Conservation (phyloP, 1,284 basidiomycete genomes). For the Pascua guehoae region DNA sequence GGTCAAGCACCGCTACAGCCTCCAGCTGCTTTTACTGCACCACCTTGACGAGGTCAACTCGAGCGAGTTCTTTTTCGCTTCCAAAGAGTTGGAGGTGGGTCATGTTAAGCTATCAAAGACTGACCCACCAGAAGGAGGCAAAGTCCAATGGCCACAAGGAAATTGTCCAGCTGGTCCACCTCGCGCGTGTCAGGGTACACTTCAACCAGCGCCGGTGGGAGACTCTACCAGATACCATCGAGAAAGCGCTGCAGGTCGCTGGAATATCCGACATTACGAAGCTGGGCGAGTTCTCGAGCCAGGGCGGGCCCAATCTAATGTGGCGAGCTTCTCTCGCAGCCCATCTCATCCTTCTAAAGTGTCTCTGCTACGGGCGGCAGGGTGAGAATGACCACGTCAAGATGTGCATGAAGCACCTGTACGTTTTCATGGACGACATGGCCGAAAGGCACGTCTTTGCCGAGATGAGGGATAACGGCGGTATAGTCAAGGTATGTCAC, state of each 20-base stretch:
- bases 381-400: conserved; percentile 28
- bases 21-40: conserved; percentile 26
- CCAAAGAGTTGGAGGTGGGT: conserved; percentile 27
- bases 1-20: conserved; percentile 24
- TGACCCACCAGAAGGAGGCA: conserved; percentile 22
- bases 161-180: conserved; percentile 24
- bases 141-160: conserved; percentile 16
- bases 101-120: neutral
- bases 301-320: no score
- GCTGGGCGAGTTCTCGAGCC: no score
- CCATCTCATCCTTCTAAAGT: no score
- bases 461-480: conserved; percentile 22
- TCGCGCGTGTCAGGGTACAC: conserved; percentile 24
- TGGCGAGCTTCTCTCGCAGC: no score
- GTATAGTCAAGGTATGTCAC: conserved; percentile 25
- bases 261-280: no score
- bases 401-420: conserved; percentile 23
- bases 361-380: conserved; percentile 32
- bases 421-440: conserved; percentile 31
- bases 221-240: conserved; percentile 19
- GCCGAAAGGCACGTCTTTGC: conserved; percentile 20
- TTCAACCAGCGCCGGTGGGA: conserved; percentile 39
- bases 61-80: conserved; percentile 23
- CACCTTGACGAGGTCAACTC: conserved; percentile 17
- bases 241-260: conserved; percentile 3